Evolutionary conservation across 2,329 filamentous ascomycete genomes (phyloP).

Genomic region (Didymella sp.): DNA sequence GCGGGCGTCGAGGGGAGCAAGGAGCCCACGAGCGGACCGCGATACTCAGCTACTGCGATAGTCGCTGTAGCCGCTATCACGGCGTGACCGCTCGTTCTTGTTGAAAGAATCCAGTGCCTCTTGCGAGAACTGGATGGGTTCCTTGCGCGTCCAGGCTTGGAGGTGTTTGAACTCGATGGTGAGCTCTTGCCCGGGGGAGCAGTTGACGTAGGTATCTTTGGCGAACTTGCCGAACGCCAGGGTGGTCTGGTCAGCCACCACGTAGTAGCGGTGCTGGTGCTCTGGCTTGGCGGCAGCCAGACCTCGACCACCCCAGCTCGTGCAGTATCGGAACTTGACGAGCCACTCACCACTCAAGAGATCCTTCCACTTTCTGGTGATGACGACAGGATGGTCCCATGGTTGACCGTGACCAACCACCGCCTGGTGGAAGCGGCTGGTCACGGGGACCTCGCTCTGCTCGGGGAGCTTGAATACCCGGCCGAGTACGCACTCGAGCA

Average conservation of each 20-base stretch:
- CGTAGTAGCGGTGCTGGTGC: slow-evolving; percentile 15
- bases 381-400: slow-evolving; percentile 21
- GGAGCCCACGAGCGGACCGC: background rate
- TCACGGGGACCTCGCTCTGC: background rate
- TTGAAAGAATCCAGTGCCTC: slow-evolving; percentile 17
- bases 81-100: slow-evolving; percentile 15
- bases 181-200: slow-evolving; percentile 14
- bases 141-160: slow-evolving; percentile 1
- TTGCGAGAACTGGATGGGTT: slow-evolving; percentile 13
- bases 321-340: slow-evolving; percentile 22
- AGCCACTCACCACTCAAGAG: slow-evolving; percentile 2
- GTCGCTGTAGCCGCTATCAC: background rate
- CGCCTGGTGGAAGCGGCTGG: background rate
- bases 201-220: slow-evolving; percentile 32
- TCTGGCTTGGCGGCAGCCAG: slow-evolving; percentile 2
- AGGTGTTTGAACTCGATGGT: slow-evolving; percentile 30
- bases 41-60: background rate
- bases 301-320: slow-evolving; percentile 17
- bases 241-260: slow-evolving; percentile 16
- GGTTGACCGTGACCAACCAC: background rate
- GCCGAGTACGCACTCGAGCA: background rate
- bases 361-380: slow-evolving; percentile 9
- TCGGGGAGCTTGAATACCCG: slow-evolving; percentile 1
- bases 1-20: background rate
- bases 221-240: slow-evolving; percentile 19